These are phyloP conservation scores for Naganishia kalamii DNA, from an alignment of 768 basidiomycete genomes.

Conservation along the genomic window DNA sequence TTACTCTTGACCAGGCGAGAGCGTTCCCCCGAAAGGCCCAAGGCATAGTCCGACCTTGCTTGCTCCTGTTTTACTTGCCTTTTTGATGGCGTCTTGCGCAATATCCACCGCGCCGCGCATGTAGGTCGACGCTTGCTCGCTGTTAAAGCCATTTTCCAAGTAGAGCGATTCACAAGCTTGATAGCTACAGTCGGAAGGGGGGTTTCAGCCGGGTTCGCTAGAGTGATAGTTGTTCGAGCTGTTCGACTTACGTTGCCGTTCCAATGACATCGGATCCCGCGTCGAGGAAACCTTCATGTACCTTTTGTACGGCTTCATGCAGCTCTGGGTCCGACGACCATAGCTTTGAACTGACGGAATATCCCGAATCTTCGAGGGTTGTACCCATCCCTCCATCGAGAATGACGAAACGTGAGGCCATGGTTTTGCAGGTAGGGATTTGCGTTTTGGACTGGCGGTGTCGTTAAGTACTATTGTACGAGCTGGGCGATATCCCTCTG, in stretches of 20 bases:
- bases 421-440: not conserved
- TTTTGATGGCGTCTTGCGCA: conserved; percentile 19
- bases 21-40: conserved; percentile 66
- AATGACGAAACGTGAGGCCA: conserved; percentile 11
- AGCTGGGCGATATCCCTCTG: too few relatives aligned
- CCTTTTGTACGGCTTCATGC: conserved; percentile 53
- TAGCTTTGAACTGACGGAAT: conserved; percentile 50
- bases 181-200: conserved; percentile 51
- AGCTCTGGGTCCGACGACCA: conserved; percentile 62
- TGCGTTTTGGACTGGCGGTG: too few relatives aligned
- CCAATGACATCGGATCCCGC: conserved; percentile 64
- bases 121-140: conserved; percentile 8
- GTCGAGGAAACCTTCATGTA: conserved; percentile 59
- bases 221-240: not conserved
- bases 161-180: conserved; percentile 52
- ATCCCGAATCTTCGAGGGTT: conserved; percentile 33
- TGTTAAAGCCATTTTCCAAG: conserved; percentile 6
- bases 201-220: not conserved
- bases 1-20: conserved; percentile 56
- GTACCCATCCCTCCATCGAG: conserved; percentile 36
- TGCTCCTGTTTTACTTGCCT: not conserved
- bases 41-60: conserved; percentile 60
- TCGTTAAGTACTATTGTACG: too few relatives aligned
- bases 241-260: conserved; percentile 58
- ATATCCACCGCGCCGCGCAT: conserved; percentile 27